phyloP scores from a whole-genome alignment of 352 stramenopile genomes.

The Globisporangium middletonii region DNA sequence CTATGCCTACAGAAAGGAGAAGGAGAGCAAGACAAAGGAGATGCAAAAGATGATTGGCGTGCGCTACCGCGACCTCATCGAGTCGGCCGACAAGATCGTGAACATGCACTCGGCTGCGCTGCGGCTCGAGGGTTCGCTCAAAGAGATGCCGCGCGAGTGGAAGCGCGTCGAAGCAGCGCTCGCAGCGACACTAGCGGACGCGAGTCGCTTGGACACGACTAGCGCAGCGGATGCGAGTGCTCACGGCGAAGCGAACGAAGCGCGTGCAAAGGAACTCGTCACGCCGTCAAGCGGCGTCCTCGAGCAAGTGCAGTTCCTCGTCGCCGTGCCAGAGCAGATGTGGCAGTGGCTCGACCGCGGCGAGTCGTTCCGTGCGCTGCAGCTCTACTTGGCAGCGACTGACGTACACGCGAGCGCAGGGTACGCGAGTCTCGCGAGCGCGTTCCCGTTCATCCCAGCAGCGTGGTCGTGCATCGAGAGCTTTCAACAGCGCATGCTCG shows the following conservation, averaged over 20 bases:
- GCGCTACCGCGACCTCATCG: conserved; percentile 90
- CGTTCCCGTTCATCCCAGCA: conserved; percentile 58
- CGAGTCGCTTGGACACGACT: conserved; percentile 9
- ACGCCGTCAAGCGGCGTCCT: conserved; percentile 1
- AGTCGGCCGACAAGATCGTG: conserved; percentile 90
- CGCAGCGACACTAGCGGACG: conserved; percentile 19
- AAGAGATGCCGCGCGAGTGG: conserved; percentile 85
- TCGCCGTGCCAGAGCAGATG: conserved; percentile 56
- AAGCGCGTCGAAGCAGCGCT: conserved; percentile 50
- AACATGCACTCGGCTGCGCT: conserved; percentile 88
- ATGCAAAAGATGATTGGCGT: conserved; percentile 93
- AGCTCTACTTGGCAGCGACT: conserved; percentile 38
- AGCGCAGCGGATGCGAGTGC: background rate
- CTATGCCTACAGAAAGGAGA: conserved; percentile 51
- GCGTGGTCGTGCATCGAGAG: conserved; percentile 64
- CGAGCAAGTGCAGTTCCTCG: conserved; percentile 45
- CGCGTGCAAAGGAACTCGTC: background rate
- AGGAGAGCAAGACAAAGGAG: conserved; percentile 84
- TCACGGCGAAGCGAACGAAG: background rate
- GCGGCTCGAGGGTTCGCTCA: conserved; percentile 69
- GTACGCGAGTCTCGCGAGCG: conserved; percentile 9
- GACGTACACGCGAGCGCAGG: conserved; percentile 20
- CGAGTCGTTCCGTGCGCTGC: conserved; percentile 42
- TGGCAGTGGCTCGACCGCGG: conserved; percentile 66
- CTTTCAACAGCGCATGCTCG: conserved; percentile 57